Conservation (phyloP, 2,329 filamentous ascomycete species). For the Colletotrichum scovillei region DNA sequence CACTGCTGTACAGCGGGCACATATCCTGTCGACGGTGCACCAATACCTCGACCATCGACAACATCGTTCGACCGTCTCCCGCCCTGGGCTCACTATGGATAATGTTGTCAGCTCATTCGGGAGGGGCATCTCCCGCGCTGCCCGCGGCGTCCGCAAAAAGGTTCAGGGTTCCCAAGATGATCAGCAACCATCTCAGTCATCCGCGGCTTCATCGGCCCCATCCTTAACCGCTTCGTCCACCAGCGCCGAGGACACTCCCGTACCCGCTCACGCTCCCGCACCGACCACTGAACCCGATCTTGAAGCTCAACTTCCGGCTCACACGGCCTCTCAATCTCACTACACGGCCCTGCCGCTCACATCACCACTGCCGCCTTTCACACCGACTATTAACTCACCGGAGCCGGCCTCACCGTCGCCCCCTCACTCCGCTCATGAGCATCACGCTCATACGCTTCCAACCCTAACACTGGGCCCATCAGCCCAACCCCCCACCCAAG, state of each 20-base stretch:
- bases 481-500: conserved; percentile 27
- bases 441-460: conserved; percentile 19
- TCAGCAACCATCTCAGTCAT: conserved; percentile 11
- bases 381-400: background rate
- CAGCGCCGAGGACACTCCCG: conserved; percentile 24
- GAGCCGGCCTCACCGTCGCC: conserved; percentile 11
- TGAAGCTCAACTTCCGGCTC: conserved; percentile 27
- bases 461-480: conserved; percentile 25
- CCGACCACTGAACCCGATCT: conserved; percentile 27
- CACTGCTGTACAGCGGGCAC: background rate
- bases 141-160: conserved; percentile 25
- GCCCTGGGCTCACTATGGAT: conserved; percentile 28
- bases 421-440: conserved; percentile 12
- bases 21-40: conserved; percentile 10
- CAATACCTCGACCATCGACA: background rate
- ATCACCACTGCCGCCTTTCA: conserved; percentile 14
- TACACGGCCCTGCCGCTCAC: conserved; percentile 22
- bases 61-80: background rate
- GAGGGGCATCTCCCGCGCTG: conserved; percentile 30
- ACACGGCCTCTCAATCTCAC: conserved; percentile 16
- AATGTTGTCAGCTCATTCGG: conserved; percentile 29
- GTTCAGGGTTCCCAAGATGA: conserved; percentile 15
- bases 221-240: conserved; percentile 28
- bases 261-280: background rate
- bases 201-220: conserved; percentile 25